Percentiles rank a stretch among this genome's conserved stretches.
phyloP scores from a whole-genome alignment of 148 eudicot species.

The Silene conica region DNA sequence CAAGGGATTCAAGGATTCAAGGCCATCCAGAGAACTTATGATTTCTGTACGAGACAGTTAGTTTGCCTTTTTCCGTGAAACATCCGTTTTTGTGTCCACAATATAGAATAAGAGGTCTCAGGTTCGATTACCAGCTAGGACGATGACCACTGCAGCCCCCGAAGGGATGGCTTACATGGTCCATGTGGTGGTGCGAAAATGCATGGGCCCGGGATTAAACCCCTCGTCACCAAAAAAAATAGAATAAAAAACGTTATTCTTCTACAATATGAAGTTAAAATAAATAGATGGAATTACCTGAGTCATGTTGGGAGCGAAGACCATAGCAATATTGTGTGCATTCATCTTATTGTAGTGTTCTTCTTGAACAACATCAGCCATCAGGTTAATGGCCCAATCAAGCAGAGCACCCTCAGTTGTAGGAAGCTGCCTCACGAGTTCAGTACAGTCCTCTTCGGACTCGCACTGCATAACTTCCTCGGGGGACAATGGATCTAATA shows the following conservation, averaged over 20 bases:
- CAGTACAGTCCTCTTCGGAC: conserved; percentile 80
- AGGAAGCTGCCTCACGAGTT: conserved; percentile 70
- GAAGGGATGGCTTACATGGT: no score
- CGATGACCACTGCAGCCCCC: no score
- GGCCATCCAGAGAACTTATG: no score
- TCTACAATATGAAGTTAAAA: neutral
- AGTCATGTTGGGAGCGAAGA: conserved; percentile 99
- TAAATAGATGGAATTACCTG: conserved; percentile 47
- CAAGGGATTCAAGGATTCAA: neutral
- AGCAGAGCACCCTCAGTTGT: conserved; percentile 73
- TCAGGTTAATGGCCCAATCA: conserved; percentile 91
- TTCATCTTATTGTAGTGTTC: conserved; percentile 89
- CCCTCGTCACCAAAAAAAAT: no score
- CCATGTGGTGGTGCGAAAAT: no score
- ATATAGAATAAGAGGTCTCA: no score
- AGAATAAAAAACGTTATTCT: no score
- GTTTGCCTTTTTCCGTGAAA: no score
- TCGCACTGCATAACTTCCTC: conserved; percentile 83
- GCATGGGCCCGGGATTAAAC: no score
- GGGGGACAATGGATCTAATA: conserved; percentile 78
- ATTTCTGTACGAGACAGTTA: no score
- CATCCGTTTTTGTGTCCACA: no score
- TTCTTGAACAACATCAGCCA: conserved; percentile 93
- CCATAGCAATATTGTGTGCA: conserved; percentile 89
- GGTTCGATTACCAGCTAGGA: no score